phyloP scores from a whole-genome alignment of 192 early-diverging fungal genomes.

The Backusella luteola region DNA sequence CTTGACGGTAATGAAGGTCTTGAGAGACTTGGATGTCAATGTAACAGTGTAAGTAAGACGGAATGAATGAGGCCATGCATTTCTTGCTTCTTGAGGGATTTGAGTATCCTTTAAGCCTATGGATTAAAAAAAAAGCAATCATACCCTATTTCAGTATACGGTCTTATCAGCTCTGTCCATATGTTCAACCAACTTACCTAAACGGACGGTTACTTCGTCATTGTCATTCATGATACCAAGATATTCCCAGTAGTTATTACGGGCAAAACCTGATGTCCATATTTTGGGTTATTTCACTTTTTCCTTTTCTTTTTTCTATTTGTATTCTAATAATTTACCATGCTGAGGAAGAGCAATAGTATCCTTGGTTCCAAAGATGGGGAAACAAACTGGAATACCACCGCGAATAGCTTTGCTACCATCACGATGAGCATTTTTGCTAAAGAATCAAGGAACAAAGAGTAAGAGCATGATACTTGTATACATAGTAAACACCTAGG shows the following conservation, averaged over 20 bases:
- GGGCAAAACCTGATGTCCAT: conserved; percentile 41
- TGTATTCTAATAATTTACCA: conserved; percentile 36
- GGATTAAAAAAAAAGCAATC: not conserved
- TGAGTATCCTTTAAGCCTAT: conserved; percentile 54
- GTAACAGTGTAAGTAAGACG: conserved; percentile 77
- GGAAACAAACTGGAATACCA: conserved; percentile 77
- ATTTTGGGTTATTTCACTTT: not conserved
- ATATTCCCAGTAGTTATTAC: conserved; percentile 57
- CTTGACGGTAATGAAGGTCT: conserved; percentile 68
- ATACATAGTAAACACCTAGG: not conserved
- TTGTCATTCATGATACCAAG: conserved; percentile 46
- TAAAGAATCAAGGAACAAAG: conserved; percentile 28
- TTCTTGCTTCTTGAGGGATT: conserved; percentile 51
- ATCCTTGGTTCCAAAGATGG: conserved; percentile 69
- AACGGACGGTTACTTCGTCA: conserved; percentile 49
- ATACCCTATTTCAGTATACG: not conserved
- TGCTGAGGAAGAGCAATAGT: conserved; percentile 68
- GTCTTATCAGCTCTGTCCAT: not conserved
- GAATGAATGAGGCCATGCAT: conserved; percentile 75
- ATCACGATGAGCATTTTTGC: conserved; percentile 76
- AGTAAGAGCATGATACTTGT: not conserved
- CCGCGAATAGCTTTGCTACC: conserved; percentile 93
- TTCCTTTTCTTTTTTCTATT: not conserved
- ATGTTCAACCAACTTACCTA: conserved; percentile 36
- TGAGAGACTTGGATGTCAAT: conserved; percentile 67